Conservation (phyloP, 78 protist genomes). For the Monosiga brevicollis region DNA sequence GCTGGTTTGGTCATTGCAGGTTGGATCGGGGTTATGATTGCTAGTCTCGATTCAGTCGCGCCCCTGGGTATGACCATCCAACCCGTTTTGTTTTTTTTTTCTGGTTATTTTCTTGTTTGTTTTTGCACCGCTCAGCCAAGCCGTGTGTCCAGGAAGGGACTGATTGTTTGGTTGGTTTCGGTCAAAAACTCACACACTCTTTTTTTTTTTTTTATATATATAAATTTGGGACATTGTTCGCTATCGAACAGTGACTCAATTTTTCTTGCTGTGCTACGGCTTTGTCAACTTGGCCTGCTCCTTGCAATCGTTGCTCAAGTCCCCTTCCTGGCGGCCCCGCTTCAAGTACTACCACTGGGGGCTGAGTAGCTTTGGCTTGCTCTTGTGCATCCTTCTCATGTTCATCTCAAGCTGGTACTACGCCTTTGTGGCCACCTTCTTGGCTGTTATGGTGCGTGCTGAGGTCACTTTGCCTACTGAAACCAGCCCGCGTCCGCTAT, state of each 20-base stretch:
- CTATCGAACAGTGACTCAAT: no score
- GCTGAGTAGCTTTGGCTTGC: background rate
- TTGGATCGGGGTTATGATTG: background rate
- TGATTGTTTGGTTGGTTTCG: background rate
- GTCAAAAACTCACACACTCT: background rate
- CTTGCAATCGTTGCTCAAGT: background rate
- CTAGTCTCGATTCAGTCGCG: background rate
- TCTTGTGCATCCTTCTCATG: constrained; percentile 13
- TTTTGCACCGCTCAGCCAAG: background rate
- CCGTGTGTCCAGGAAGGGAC: background rate
- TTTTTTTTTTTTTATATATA: constrained; percentile 4
- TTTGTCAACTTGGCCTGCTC: constrained; percentile 14
- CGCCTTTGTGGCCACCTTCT: background rate
- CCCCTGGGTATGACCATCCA: background rate
- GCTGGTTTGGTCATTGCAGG: no score
- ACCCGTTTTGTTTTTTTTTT: no score
- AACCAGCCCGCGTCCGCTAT: no score
- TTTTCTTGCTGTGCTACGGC: constrained; percentile 24
- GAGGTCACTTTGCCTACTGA: no score
- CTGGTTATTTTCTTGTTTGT: no score
- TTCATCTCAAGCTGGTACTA: constrained; percentile 21
- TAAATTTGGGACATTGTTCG: constrained; percentile 2
- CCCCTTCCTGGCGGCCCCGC: constrained; percentile 28
- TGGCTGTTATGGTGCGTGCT: constrained; percentile 6
- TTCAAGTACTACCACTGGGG: constrained; percentile 16